These are phyloP conservation scores for Chaetomium strumarium DNA, from an alignment of 2,329 filamentous ascomycete species.

Conservation along the genomic window DNA sequence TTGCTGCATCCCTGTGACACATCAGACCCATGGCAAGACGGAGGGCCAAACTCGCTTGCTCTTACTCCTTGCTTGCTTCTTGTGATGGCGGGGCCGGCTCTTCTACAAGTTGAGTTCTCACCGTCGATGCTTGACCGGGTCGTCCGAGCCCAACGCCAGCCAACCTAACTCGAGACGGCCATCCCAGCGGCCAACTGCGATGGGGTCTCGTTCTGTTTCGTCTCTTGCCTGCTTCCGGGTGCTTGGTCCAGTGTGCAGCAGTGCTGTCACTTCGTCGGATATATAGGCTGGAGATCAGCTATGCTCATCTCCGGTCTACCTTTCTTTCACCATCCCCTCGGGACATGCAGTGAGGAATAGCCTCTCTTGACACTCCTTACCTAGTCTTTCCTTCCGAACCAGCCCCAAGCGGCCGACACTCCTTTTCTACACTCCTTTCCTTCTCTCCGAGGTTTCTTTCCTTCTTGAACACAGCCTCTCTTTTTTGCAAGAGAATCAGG, in stretches of 20 bases:
- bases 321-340: background rate
- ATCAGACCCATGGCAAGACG: background rate
- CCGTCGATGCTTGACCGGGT: background rate
- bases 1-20: background rate
- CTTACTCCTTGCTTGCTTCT: background rate
- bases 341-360: background rate
- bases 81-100: background rate
- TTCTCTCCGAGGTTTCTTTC: background rate
- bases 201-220: background rate
- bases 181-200: background rate
- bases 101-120: background rate
- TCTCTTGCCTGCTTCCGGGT: background rate
- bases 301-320: background rate
- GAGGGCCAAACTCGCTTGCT: background rate
- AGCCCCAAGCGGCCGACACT: background rate
- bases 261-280: background rate
- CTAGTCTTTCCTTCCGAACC: background rate
- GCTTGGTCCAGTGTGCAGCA: background rate
- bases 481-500: background rate
- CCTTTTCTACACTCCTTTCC: slow-evolving; percentile 1
- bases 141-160: background rate
- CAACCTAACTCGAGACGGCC: slow-evolving; percentile 1
- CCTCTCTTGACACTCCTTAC: background rate
- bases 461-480: background rate
- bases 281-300: background rate